These are phyloP conservation scores for Apiotrichum porosum DNA, from an alignment of 1,284 basidiomycete species.

Conservation along the genomic window DNA sequence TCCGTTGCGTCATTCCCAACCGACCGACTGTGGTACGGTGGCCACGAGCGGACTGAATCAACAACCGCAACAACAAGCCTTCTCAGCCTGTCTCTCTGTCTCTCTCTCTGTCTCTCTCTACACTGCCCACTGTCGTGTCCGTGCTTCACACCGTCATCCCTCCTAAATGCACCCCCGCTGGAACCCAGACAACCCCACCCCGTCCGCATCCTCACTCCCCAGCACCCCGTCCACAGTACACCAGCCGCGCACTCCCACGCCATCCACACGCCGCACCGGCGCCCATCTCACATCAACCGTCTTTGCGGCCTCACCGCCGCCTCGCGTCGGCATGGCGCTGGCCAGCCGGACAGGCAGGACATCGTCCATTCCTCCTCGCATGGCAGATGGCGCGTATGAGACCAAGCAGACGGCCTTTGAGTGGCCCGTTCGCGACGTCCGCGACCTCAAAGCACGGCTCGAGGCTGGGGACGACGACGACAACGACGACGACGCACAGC, in stretches of 20 bases:
- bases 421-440: slow-evolving; percentile 22
- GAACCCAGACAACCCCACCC: slow-evolving; percentile 17
- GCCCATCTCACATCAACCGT: slow-evolving; percentile 14
- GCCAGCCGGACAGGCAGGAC: no score
- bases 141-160: not conserved
- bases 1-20: no score
- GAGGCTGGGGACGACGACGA: slow-evolving; percentile 15
- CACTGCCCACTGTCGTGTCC: no score
- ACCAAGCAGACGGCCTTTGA: slow-evolving; percentile 24
- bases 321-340: not conserved
- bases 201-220: not conserved
- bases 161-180: slow-evolving; percentile 1
- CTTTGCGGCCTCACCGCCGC: slow-evolving; percentile 3
- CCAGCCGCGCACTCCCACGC: slow-evolving; percentile 12
- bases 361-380: not conserved
- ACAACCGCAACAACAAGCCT: no score
- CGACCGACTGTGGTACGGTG: no score
- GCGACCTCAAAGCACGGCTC: slow-evolving; percentile 19
- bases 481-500: slow-evolving; percentile 46
- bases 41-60: no score
- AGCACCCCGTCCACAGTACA: not conserved
- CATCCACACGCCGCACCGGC: slow-evolving; percentile 5
- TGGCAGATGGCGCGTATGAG: slow-evolving; percentile 9
- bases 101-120: no score
- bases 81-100: no score